These are phyloP conservation scores for Pestalotiopsis sp. DNA, from an alignment of 2,329 filamentous ascomycete species.

Conservation along the genomic window DNA sequence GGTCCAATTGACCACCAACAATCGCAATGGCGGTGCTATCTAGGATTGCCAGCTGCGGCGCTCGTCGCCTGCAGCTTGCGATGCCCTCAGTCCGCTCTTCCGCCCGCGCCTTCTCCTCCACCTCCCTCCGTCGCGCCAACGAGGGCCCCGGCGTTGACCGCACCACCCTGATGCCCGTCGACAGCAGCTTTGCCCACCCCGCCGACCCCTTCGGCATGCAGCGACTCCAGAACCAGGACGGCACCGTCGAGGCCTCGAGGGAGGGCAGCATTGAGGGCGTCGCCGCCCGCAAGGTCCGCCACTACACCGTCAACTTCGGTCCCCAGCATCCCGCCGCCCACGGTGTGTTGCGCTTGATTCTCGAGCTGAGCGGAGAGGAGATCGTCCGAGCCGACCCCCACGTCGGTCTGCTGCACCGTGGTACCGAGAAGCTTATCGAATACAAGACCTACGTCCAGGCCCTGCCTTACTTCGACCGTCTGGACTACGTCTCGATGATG, in stretches of 20 bases:
- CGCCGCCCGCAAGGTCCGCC: conserved; percentile 76
- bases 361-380: conserved; percentile 97
- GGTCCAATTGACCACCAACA: conserved; percentile 29
- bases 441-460: conserved; percentile 99
- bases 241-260: conserved; percentile 44
- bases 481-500: conserved; percentile 99
- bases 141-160: conserved; percentile 51
- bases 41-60: conserved; percentile 70
- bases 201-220: conserved; percentile 48
- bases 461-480: conserved; percentile 95
- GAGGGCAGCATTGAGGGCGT: conserved; percentile 48
- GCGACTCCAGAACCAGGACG: conserved; percentile 41
- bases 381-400: conserved; percentile 96
- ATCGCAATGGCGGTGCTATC: conserved; percentile 67
- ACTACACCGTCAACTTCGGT: conserved; percentile 99
- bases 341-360: conserved; percentile 94
- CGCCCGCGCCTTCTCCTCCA: conserved; percentile 64
- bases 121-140: conserved; percentile 63
- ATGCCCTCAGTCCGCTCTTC: conserved; percentile 25
- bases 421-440: conserved; percentile 99
- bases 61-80: conserved; percentile 58
- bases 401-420: conserved; percentile 92
- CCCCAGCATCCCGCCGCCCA: conserved; percentile 98
- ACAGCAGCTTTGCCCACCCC: conserved; percentile 60
- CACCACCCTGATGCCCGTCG: conserved; percentile 65